Conservation (phyloP, 2,329 filamentous ascomycete genomes). For the Harringtonia lauricola region DNA sequence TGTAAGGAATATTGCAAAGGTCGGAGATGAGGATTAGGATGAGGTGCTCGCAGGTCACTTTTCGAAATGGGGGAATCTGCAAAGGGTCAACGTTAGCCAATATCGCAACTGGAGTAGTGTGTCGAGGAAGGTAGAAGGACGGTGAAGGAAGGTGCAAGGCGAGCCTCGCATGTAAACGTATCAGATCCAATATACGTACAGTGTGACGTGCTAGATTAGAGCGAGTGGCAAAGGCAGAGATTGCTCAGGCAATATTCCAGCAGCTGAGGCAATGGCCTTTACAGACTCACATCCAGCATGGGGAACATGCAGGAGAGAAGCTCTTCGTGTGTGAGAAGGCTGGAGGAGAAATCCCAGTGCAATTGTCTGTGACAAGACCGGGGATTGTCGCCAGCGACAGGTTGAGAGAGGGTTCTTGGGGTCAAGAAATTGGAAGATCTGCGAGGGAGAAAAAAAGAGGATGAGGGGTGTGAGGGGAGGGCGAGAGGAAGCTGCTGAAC, state of each 20-base stretch:
- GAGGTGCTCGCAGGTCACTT: no score
- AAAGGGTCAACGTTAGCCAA: no score
- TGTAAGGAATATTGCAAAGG: neutral
- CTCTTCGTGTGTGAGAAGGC: neutral
- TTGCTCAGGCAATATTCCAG: slow-evolving; percentile 21
- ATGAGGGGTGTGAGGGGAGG: neutral
- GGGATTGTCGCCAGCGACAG: slow-evolving; percentile 10
- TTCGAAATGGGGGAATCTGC: no score
- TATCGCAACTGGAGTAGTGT: neutral
- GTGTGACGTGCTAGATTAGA: neutral
- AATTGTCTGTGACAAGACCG: slow-evolving; percentile 15
- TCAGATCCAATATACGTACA: no score
- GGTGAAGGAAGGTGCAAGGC: no score
- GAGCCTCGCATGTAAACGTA: no score
- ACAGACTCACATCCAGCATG: neutral
- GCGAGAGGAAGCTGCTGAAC: neutral
- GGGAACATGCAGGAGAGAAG: neutral
- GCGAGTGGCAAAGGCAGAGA: neutral
- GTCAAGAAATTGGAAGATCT: neutral
- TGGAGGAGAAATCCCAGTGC: slow-evolving; percentile 9
- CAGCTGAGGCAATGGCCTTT: slow-evolving; percentile 14
- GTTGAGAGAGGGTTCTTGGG: neutral
- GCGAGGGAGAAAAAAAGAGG: neutral
- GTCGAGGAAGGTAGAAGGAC: neutral
- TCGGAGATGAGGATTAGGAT: neutral